Conservation (phyloP, 2,329 filamentous ascomycete genomes). For the Talaromyces sp. region DNA sequence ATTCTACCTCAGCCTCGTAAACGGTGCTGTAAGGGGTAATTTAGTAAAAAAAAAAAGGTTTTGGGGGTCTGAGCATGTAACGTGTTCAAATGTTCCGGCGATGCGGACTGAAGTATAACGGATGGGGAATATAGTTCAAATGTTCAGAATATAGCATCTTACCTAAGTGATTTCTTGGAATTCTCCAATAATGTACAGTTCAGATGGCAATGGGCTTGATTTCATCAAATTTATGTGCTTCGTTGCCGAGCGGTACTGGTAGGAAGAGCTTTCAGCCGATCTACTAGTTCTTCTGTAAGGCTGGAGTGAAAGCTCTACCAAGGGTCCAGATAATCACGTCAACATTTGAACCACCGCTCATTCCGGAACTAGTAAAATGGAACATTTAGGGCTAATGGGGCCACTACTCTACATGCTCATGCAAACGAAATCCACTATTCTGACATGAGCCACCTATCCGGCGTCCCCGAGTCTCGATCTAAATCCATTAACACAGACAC, state of each 20-base stretch:
- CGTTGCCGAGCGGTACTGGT: neutral
- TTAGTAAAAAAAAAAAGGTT: neutral
- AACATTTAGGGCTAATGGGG: neutral
- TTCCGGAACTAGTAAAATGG: no score
- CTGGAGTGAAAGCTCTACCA: neutral
- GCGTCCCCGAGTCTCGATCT: neutral
- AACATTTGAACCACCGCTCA: neutral
- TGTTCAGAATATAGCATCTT: no score
- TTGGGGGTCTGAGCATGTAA: neutral
- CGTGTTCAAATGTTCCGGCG: no score
- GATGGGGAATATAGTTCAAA: no score
- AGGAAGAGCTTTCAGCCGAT: neutral
- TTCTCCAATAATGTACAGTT: neutral
- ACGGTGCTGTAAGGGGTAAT: neutral
- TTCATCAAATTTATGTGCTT: neutral
- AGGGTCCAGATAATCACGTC: neutral
- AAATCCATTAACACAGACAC: neutral
- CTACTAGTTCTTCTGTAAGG: neutral
- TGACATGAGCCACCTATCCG: neutral
- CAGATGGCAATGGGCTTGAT: neutral
- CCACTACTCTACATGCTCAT: neutral
- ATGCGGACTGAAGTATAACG: no score
- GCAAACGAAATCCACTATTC: neutral
- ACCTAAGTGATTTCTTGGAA: no score
- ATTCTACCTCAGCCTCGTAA: neutral